A percentile compares a stretch with the other conserved stretches of the same genome.
Conservation (phyloP, 1,139 yeast species). For the Yarrowia galli region DNA sequence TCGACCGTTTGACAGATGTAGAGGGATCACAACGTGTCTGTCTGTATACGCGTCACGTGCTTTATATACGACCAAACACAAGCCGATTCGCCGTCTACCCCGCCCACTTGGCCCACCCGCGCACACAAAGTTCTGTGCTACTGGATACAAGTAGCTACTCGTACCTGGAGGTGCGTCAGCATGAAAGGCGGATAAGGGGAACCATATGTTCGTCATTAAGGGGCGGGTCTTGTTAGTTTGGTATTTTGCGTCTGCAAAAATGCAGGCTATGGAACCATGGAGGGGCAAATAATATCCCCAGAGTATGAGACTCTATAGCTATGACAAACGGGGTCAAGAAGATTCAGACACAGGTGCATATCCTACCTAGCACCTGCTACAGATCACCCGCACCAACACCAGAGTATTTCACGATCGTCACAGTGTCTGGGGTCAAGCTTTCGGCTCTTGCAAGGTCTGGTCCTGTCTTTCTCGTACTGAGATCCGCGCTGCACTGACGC, state of each 20-base stretch:
- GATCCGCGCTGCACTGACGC: slow-evolving; percentile 15
- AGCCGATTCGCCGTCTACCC: background rate
- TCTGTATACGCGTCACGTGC: background rate
- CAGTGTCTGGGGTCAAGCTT: slow-evolving; percentile 28
- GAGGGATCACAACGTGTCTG: too few species aligned
- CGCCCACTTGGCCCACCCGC: slow-evolving; percentile 4
- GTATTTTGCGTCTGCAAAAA: background rate
- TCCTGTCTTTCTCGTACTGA: slow-evolving; percentile 3
- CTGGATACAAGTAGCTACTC: background rate
- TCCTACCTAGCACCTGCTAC: too few species aligned
- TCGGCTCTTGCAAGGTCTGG: slow-evolving; percentile 18
- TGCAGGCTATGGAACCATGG: background rate
- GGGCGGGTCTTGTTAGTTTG: slow-evolving; percentile 7
- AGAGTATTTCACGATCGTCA: background rate
- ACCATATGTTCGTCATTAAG: slow-evolving; percentile 11
- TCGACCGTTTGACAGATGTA: background rate
- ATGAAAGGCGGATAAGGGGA: slow-evolving; percentile 27
- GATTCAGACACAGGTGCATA: too few species aligned
- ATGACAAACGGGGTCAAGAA: too few species aligned
- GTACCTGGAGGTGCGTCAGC: slow-evolving; percentile 11
- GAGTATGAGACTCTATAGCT: too few species aligned
- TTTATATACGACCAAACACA: too few species aligned
- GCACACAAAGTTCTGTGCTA: slow-evolving; percentile 9
- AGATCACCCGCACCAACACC: background rate
- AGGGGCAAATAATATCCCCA: background rate